A percentile compares a stretch with the other conserved stretches of the same genome.
Conservation (phyloP, 1,284 basidiomycete species). For the Tremellales sp. region DNA sequence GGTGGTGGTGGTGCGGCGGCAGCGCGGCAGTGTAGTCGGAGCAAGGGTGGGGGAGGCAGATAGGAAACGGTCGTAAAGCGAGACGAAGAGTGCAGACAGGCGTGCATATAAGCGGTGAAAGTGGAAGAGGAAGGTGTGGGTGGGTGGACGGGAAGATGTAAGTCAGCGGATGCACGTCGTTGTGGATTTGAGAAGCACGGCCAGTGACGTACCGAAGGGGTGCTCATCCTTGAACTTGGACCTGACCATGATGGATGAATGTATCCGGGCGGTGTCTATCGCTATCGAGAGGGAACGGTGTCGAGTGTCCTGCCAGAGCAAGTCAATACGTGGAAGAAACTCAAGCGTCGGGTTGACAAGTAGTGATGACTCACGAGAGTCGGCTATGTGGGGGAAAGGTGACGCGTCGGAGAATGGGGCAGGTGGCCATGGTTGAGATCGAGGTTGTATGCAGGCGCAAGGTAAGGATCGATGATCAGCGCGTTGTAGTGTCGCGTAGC, state of each 20-base stretch:
- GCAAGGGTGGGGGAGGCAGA: background rate
- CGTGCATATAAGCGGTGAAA: background rate
- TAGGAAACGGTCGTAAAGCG: background rate
- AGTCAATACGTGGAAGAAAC: background rate
- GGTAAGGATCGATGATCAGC: background rate
- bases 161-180: constrained; percentile 3
- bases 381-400: background rate
- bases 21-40: background rate
- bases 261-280: too few species aligned
- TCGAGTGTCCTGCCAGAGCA: background rate
- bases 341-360: background rate
- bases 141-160: background rate
- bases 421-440: too few species aligned
- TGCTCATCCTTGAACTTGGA: constrained; percentile 99
- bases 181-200: constrained; percentile 1
- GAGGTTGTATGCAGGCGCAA: background rate
- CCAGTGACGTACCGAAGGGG: constrained; percentile 69
- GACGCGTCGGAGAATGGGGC: background rate
- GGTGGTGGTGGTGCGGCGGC: background rate
- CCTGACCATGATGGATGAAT: constrained; percentile 63
- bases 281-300: too few species aligned
- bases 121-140: background rate
- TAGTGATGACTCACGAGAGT: background rate
- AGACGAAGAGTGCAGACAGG: background rate
- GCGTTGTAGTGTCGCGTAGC: background rate